Conservation (phyloP, 1,284 basidiomycete species). For the Athelia psychrophila region DNA sequence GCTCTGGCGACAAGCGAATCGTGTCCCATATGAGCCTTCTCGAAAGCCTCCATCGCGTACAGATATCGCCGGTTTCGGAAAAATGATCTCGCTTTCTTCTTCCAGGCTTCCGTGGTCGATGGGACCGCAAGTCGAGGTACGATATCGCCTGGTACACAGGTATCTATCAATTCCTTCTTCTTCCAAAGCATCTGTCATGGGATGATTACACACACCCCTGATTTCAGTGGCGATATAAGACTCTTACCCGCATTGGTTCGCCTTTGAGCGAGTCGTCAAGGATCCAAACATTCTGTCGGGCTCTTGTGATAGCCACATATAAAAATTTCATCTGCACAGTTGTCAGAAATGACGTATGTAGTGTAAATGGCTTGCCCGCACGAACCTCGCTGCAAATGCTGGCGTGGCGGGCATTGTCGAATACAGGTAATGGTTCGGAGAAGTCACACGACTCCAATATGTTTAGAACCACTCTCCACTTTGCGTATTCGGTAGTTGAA, state of each 20-base stretch:
- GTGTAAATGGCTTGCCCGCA: neutral
- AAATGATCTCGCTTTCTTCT: conserved; percentile 43
- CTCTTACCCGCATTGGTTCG: conserved; percentile 54
- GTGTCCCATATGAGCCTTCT: conserved; percentile 43
- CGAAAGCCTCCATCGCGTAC: conserved; percentile 62
- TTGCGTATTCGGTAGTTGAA: conserved; percentile 43
- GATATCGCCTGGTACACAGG: conserved; percentile 37
- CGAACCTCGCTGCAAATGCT: conserved; percentile 59
- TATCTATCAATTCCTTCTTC: conserved; percentile 37
- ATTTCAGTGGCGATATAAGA: neutral
- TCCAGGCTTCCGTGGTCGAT: conserved; percentile 55
- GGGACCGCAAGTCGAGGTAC: conserved; percentile 47
- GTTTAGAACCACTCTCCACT: conserved; percentile 62
- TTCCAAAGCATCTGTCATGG: conserved; percentile 45
- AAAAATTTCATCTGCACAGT: conserved; percentile 56
- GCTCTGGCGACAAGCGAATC: conserved; percentile 46
- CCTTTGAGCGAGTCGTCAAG: conserved; percentile 55
- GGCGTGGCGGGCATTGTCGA: conserved; percentile 51
- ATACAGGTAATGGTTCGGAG: conserved; percentile 39
- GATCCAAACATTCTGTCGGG: conserved; percentile 66
- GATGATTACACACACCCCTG: neutral
- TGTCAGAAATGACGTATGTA: neutral
- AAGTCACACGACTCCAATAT: conserved; percentile 24
- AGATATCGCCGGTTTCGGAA: conserved; percentile 54
- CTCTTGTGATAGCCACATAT: conserved; percentile 70